Evolutionary conservation across 805 yeast species (phyloP), one percentile per base, ranked within the genome.

Genomic region (Dipodascus albidus): DNA sequence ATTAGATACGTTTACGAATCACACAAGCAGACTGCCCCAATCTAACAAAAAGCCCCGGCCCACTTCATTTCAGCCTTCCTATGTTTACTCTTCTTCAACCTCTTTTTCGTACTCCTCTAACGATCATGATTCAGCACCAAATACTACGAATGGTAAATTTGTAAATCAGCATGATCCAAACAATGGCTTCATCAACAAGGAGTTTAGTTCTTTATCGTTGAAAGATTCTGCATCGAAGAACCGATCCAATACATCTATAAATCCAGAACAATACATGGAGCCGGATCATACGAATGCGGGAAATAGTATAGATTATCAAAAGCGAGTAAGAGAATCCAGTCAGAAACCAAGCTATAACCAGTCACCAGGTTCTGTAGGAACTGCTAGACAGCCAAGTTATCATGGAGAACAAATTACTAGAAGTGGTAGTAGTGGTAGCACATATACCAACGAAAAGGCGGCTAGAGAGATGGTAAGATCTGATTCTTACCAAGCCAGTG

Each of bases 11-110:
- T 6, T 38, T 19, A n/a, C 44, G n/a, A 38, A 38, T 14, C 17
- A 11, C 6, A 27, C 33, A 3, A 8, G 20, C 20, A 11, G 44
- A 8, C 44, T 38, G 8, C 44, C 44, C 3, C 44, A 38, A 17
- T 54, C 62, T 2, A 53, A 55, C 8, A 49, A 63, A 47, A 68
- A 64, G 57, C 72, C 70, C 6, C 62, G 73, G 17, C 73, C 72
- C 8, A 64, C 68, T 23, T 67, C 70, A 8, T 69, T 60, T 63
- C 72, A 68, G 62, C 69, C 69, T 24, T 49, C 55, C n/a, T 33
- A 52, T 23, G 57, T 49, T 3, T 51, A 53, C 21, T 52, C 47
- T 4, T 53, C 44, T 4, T 38, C 44, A 3, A 14, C 44, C 17
- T 38, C 44, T n/a, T 38, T 38, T 17, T 38, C 44, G 20, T 38